A percentile compares a stretch with the other conserved stretches of the same genome.
These are phyloP conservation scores for Plantago coronopus DNA, from an alignment of 305 asterid genomes.

Conservation along the genomic window DNA sequence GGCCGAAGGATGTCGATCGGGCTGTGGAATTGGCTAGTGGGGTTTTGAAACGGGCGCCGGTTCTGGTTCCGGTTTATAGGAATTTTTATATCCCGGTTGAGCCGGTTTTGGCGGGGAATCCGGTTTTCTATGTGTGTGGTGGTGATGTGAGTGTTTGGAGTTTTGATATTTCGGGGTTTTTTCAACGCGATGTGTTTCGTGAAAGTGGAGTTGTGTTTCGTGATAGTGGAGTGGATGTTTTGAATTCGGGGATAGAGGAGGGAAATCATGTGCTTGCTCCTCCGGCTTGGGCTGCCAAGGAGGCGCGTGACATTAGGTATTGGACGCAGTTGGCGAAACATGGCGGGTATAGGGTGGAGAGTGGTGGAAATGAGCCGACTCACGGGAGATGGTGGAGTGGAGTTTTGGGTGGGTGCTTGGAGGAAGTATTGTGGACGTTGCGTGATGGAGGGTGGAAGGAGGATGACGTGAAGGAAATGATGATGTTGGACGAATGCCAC, in stretches of 20 bases:
- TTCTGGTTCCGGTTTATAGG: conserved; percentile 63
- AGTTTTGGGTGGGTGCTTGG: conserved; percentile 54
- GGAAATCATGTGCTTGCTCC: conserved; percentile 28
- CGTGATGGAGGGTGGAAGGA: conserved; percentile 87
- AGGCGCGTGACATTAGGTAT: conserved; percentile 58
- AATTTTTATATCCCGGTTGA: conserved; percentile 54
- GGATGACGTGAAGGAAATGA: conserved; percentile 90
- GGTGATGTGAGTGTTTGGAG: conserved; percentile 58
- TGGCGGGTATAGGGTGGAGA: conserved; percentile 24
- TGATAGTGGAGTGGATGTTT: conserved; percentile 14
- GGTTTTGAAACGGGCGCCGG: conserved; percentile 41
- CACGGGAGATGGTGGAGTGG: conserved; percentile 63
- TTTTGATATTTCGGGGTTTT: conserved; percentile 71
- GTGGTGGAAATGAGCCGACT: conserved; percentile 22
- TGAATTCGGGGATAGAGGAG: conserved; percentile 25
- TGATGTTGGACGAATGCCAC: conserved; percentile 63
- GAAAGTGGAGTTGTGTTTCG: conserved; percentile 37
- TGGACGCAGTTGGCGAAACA: conserved; percentile 62
- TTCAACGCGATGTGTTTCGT: conserved; percentile 48
- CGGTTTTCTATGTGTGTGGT: conserved; percentile 67
- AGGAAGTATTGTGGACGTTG: conserved; percentile 51
- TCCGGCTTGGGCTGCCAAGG: conserved; percentile 92
- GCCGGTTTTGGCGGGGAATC: conserved; percentile 76
- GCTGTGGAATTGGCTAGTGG: conserved; percentile 41
- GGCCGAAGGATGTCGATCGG: conserved; percentile 43